A percentile compares a stretch with the other conserved stretches of the same genome.
Evolutionary conservation across 2,329 filamentous ascomycete genomes (phyloP).

Genomic region (Verticillium albo-atrum): DNA sequence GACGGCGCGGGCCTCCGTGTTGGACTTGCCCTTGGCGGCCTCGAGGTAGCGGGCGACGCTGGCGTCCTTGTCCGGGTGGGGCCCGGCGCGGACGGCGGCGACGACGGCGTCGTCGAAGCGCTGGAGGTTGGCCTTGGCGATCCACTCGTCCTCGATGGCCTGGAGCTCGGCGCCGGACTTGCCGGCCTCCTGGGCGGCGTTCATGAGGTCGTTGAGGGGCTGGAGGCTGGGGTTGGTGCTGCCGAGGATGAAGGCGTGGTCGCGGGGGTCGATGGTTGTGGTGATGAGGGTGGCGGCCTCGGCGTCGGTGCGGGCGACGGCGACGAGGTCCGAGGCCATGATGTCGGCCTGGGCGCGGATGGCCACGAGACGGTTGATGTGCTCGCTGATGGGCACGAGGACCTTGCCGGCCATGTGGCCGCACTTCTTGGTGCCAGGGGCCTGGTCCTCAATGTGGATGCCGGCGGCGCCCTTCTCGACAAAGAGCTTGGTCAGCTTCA

Average conservation of each 20-base stretch:
- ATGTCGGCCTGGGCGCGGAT: constrained; percentile 98
- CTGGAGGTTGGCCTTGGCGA: constrained; percentile 70
- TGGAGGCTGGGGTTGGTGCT: constrained; percentile 79
- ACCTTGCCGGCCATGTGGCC: constrained; percentile 99
- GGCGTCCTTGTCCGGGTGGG: constrained; percentile 62
- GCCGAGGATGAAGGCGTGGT: constrained; percentile 91
- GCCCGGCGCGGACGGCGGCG: constrained; percentile 70
- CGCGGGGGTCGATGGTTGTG: constrained; percentile 90
- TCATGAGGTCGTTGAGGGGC: constrained; percentile 87
- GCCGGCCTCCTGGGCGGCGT: constrained; percentile 74
- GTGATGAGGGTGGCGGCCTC: constrained; percentile 97
- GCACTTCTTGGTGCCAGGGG: constrained; percentile 98
- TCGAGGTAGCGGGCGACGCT: constrained; percentile 63
- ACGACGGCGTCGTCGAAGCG: constrained; percentile 88
- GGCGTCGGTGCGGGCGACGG: constrained; percentile 91
- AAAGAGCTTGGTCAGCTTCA: constrained; percentile 99
- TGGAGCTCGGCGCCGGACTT: constrained; percentile 80
- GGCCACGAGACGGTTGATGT: constrained; percentile 95
- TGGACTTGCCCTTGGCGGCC: constrained; percentile 76
- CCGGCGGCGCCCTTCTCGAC: constrained; percentile 94
- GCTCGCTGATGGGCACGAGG: constrained; percentile 91
- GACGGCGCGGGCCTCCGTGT: constrained; percentile 73
- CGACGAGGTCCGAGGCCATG: constrained; percentile 89
- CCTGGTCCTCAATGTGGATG: constrained; percentile 98
- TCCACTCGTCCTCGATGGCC: constrained; percentile 89